phyloP scores from a whole-genome alignment of 2,329 filamentous ascomycete species.

The Elsinoe ampelina region DNA sequence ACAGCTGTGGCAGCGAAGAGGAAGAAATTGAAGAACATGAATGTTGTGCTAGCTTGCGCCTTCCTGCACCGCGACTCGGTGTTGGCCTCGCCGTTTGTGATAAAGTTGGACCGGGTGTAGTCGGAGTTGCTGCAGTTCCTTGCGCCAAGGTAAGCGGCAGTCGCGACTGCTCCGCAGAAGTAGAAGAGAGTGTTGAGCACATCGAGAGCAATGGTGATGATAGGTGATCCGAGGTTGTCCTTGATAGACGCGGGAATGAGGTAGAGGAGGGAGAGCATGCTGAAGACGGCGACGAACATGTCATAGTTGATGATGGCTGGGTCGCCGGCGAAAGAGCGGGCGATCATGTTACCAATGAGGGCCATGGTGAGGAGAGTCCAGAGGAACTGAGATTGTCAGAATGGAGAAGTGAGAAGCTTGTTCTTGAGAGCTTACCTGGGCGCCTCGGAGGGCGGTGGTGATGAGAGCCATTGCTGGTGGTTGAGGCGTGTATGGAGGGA shows the following conservation, averaged over 20 bases:
- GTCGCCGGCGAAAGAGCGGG: constrained; percentile 42
- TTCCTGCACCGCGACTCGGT: constrained; percentile 60
- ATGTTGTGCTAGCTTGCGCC: constrained; percentile 63
- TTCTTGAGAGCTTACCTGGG: constrained; percentile 20
- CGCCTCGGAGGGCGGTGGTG: constrained; percentile 22
- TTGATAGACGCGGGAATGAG: constrained; percentile 50
- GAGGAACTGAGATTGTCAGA: constrained; percentile 40
- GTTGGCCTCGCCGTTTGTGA: constrained; percentile 42
- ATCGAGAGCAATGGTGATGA: constrained; percentile 50
- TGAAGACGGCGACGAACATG: constrained; percentile 60
- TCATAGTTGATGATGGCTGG: constrained; percentile 50
- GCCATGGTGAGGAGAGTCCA: constrained; percentile 52
- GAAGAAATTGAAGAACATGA: constrained; percentile 70
- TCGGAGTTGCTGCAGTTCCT: constrained; percentile 56
- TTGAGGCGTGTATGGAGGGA: constrained; percentile 6
- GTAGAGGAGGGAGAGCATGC: constrained; percentile 56
- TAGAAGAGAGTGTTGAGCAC: constrained; percentile 55
- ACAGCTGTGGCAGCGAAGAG: constrained; percentile 48
- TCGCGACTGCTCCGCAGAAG: constrained; percentile 60
- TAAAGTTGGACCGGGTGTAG: constrained; percentile 32
- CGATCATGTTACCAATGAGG: constrained; percentile 55
- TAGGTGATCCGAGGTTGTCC: constrained; percentile 42
- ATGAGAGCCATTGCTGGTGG: constrained; percentile 19
- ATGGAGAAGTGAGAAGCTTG: background rate
- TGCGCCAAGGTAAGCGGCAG: constrained; percentile 58